phyloP scores from a whole-genome alignment of 371 early-diverging fungal genomes.

The Enteropsectra breve region DNA sequence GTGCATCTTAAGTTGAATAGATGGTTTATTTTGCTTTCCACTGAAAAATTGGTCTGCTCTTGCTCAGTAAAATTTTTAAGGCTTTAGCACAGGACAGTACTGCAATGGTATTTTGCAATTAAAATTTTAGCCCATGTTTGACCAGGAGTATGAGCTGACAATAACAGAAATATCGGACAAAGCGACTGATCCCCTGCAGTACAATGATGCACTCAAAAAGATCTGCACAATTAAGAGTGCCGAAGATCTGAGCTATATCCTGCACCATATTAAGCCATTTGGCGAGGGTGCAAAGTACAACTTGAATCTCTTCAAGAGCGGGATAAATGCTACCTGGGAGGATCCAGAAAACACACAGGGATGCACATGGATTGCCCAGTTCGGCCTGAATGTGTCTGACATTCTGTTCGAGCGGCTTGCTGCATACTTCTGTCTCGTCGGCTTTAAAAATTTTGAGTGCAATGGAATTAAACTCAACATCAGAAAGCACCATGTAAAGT shows the following conservation, averaged over 20 bases:
- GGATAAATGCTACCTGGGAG: conserved; percentile 60
- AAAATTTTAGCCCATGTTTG: neutral
- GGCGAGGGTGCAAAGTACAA: conserved; percentile 37
- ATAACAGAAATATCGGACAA: neutral
- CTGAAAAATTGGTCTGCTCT: neutral
- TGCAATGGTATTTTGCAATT: neutral
- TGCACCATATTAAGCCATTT: conserved; percentile 36
- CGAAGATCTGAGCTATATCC: conserved; percentile 34
- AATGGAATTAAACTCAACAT: conserved; percentile 57
- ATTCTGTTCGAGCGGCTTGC: conserved; percentile 55
- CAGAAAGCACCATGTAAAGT: conserved; percentile 48
- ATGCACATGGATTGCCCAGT: conserved; percentile 54
- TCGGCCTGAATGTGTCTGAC: conserved; percentile 41
- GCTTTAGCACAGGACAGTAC: neutral
- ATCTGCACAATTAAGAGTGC: conserved; percentile 42
- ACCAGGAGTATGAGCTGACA: neutral
- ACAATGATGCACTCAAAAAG: conserved; percentile 35
- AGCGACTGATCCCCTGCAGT: conserved; percentile 3
- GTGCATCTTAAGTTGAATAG: neutral
- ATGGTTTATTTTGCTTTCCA: neutral
- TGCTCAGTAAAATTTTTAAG: neutral
- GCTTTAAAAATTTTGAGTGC: conserved; percentile 49
- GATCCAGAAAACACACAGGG: conserved; percentile 58
- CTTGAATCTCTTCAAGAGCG: conserved; percentile 58
- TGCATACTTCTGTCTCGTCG: conserved; percentile 34